These are phyloP conservation scores for Candida pini DNA, from an alignment of 805 yeast genomes.

Conservation along the genomic window DNA sequence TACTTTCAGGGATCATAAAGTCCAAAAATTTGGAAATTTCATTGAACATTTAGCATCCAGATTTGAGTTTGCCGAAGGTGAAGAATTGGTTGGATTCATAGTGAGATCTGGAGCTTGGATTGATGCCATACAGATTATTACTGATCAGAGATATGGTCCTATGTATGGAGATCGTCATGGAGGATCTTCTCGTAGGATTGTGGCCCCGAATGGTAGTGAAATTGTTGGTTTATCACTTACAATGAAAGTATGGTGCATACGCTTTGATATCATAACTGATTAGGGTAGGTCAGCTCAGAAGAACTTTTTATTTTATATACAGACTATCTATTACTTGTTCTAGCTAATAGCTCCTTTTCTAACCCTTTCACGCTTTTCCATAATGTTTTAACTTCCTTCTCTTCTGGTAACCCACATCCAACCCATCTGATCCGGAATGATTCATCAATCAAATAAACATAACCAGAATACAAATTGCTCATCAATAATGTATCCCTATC, in stretches of 20 bases:
- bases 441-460: slow-evolving; percentile 70
- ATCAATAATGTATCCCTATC: slow-evolving; percentile 56
- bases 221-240: slow-evolving; percentile 72
- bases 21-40: slow-evolving; percentile 44
- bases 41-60: slow-evolving; percentile 51
- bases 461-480: slow-evolving; percentile 78
- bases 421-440: slow-evolving; percentile 84
- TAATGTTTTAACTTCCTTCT: slow-evolving; percentile 55
- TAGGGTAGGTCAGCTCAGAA: too few species aligned
- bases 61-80: slow-evolving; percentile 50
- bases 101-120: slow-evolving; percentile 83
- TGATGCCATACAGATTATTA: slow-evolving; percentile 75
- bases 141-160: slow-evolving; percentile 51
- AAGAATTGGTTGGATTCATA: slow-evolving; percentile 52
- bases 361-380: slow-evolving; percentile 65
- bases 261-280: too few species aligned
- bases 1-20: slow-evolving; percentile 24
- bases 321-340: too few species aligned
- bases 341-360: slow-evolving; percentile 35
- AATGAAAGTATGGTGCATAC: slow-evolving; percentile 62
- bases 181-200: slow-evolving; percentile 57
- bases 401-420: slow-evolving; percentile 73
- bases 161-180: slow-evolving; percentile 62
- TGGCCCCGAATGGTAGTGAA: slow-evolving; percentile 56
- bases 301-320: too few species aligned